Evolutionary conservation across 495 filamentous ascomycete species (phyloP).

Genomic region (Tetracladium marchalianum): DNA sequence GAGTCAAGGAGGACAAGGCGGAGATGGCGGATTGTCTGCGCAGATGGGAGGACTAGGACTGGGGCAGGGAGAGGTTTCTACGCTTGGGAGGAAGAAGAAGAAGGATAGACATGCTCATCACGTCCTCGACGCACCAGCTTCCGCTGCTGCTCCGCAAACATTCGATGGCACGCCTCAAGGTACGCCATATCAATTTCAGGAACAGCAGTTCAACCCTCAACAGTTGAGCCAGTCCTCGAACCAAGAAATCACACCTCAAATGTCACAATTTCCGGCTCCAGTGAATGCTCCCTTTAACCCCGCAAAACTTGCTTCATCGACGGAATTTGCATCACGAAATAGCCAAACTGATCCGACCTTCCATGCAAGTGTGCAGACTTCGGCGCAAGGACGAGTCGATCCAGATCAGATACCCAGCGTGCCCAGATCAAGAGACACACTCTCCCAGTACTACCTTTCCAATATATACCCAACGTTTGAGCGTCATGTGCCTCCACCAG

Average conservation of each 20-base stretch:
- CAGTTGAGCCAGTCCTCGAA: constrained; percentile 32
- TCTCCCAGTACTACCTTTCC: constrained; percentile 72
- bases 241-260: constrained; percentile 42
- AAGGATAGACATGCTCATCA: constrained; percentile 93
- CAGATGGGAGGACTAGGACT: constrained; percentile 78
- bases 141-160: constrained; percentile 41
- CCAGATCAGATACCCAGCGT: constrained; percentile 92
- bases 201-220: constrained; percentile 33
- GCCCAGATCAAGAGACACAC: constrained; percentile 70
- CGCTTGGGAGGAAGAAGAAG: constrained; percentile 58
- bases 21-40: constrained; percentile 56
- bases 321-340: constrained; percentile 47
- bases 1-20: constrained; percentile 16
- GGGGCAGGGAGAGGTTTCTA: constrained; percentile 39
- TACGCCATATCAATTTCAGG: constrained; percentile 60
- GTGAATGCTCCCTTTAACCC: constrained; percentile 50
- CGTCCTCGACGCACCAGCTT: constrained; percentile 61
- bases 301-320: constrained; percentile 35
- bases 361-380: constrained; percentile 25
- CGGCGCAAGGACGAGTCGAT: constrained; percentile 70
- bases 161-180: constrained; percentile 54
- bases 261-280: constrained; percentile 51
- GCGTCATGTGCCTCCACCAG: constrained; percentile 79
- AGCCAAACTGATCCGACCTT: constrained; percentile 25
- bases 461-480: constrained; percentile 93